phyloP scores from a whole-genome alignment of 257 asterid species.

The Solanum piurae region DNA sequence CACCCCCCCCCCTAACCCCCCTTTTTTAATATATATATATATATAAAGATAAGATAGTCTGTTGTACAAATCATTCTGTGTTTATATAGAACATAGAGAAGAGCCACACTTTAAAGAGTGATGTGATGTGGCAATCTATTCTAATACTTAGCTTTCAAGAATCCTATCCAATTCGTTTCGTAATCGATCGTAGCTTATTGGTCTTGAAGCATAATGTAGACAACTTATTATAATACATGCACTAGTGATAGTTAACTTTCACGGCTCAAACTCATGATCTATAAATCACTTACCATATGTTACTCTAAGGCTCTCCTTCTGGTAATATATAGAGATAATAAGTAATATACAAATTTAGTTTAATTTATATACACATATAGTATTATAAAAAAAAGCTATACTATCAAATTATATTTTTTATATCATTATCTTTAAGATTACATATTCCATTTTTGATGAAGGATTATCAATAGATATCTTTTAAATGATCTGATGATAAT shows the following conservation, averaged over 20 bases:
- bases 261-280: not conserved
- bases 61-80: too few relatives aligned
- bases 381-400: too few relatives aligned
- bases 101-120: not conserved
- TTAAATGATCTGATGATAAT: not conserved
- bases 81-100: not conserved
- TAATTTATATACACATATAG: too few relatives aligned
- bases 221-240: not conserved
- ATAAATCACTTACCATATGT: not conserved
- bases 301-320: too few relatives aligned
- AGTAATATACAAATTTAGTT: too few relatives aligned
- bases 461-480: not conserved
- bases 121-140: not conserved
- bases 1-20: not conserved
- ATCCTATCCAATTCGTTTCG: not conserved
- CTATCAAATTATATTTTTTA: not conserved
- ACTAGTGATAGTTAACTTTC: too few relatives aligned
- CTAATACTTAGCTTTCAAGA: not conserved
- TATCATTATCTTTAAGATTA: not conserved
- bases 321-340: not conserved
- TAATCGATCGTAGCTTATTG: not conserved
- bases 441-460: too few relatives aligned
- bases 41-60: too few relatives aligned
- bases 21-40: not conserved
- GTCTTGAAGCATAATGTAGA: not conserved